Evolutionary conservation across 139 green algal species (phyloP), one percentile per base, ranked within the genome.

Genomic region (Auxenochlorella pyrenoidosa): DNA sequence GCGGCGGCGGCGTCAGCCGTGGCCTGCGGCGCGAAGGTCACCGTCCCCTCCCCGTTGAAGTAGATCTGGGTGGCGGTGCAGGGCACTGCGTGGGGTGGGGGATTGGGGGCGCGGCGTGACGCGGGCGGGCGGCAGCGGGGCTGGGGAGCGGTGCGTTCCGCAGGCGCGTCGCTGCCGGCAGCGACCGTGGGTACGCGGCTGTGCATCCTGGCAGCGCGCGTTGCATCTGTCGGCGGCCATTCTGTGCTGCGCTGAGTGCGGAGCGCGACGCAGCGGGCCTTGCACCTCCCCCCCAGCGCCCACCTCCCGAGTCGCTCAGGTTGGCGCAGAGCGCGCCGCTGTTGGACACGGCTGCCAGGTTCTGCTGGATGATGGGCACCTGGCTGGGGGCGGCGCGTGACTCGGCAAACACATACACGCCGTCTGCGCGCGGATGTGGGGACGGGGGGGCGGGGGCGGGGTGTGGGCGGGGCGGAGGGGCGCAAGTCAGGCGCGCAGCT

Each of bases 401-500:
- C 18, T 76, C 70, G 34, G 51, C 78, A 83, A 72, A 83, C 54
- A 83, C 54, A 22, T 58, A 83, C 54, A 83, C 78, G 34, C 78
- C 78, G n/a, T 83, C 78, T 83, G 78, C 76, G 70, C 21, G 43
- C n/a, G n/a, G n/a, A n/a, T n/a, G n/a, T n/a, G n/a, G n/a, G 30
- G 19, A 43, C 4, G 10, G n/a, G n/a, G 5, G 30, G 24, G 63
- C 4, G 63, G 10, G 47, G 47, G 47, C 8, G 10, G 47, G 47
- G 47, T 54, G 47, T 54, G 47, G 47, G 47, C 10, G 47, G 47
- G 47, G 47, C 10, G 47, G 47, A 18, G 47, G 47, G 47, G 47
- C 10, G 47, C 8, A 10, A 10, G 47, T 54, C 6, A 10, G 47
- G 8, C 47, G 47, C 47, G 47, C 47, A n/a, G n/a, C n/a, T n/a